phyloP scores from a whole-genome alignment of 805 yeast genomes.

The Starmerella floricola region DNA sequence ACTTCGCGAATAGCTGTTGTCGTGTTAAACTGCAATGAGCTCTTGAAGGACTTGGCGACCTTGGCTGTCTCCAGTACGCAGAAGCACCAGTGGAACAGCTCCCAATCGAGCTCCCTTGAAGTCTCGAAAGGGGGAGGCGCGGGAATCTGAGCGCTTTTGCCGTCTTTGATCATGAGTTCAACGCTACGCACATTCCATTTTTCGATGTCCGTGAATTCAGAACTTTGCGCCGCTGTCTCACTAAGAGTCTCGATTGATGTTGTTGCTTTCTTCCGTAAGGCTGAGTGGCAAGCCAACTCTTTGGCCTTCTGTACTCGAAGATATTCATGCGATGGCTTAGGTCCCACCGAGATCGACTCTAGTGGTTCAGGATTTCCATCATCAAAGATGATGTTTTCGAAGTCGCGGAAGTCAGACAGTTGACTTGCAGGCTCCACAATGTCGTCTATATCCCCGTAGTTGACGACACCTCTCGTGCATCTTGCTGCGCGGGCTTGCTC shows the following conservation, averaged over 20 bases:
- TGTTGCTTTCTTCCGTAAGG: background rate
- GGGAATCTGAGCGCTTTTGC: background rate
- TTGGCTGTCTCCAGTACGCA: slow-evolving; percentile 24
- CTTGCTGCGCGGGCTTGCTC: slow-evolving; percentile 24
- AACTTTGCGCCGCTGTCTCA: background rate
- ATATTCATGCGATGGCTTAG: slow-evolving; percentile 11
- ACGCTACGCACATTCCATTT: slow-evolving; percentile 28
- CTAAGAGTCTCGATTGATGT: background rate
- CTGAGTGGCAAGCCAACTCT: slow-evolving; percentile 8
- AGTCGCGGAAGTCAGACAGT: slow-evolving; percentile 49
- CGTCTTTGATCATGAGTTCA: slow-evolving; percentile 14
- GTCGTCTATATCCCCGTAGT: slow-evolving; percentile 10
- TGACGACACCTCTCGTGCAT: slow-evolving; percentile 13
- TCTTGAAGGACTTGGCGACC: slow-evolving; percentile 4
- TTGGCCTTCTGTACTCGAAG: slow-evolving; percentile 9
- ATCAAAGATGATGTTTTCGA: slow-evolving; percentile 11
- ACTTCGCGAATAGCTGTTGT: background rate
- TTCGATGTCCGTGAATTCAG: slow-evolving; percentile 31
- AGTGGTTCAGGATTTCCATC: background rate
- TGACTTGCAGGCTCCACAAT: slow-evolving; percentile 3
- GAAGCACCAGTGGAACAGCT: slow-evolving; percentile 22
- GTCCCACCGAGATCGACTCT: slow-evolving; percentile 4
- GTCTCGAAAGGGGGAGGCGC: background rate
- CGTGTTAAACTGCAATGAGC: background rate
- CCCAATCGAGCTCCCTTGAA: slow-evolving; percentile 20